These are phyloP conservation scores for Barnettozyma vustinii DNA, from an alignment of 805 yeast genomes.

Conservation along the genomic window DNA sequence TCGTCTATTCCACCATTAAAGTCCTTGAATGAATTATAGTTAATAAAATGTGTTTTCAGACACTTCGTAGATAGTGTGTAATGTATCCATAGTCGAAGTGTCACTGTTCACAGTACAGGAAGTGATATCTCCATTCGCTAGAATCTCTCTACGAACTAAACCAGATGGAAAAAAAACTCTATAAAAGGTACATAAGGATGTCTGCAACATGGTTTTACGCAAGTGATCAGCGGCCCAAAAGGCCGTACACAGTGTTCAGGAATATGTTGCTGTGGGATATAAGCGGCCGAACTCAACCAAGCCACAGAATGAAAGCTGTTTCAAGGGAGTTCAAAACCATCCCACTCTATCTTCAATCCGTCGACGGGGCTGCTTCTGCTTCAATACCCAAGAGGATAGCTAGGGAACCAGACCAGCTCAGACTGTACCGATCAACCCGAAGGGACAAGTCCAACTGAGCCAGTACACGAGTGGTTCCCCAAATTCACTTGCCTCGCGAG, in stretches of 20 bases:
- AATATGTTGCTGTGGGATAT: slow-evolving; percentile 88
- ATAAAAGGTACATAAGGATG: slow-evolving; percentile 37
- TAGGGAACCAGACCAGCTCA: slow-evolving; percentile 41
- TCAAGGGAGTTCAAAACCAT: slow-evolving; percentile 54
- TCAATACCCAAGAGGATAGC: slow-evolving; percentile 31
- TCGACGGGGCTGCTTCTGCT: slow-evolving; percentile 95
- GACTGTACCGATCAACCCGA: slow-evolving; percentile 55
- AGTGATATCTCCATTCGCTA: too few species aligned
- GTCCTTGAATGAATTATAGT: not conserved
- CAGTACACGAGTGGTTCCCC: slow-evolving; percentile 17
- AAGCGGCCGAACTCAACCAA: slow-evolving; percentile 34
- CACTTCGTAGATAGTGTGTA: not conserved
- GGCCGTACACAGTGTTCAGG: slow-evolving; percentile 98
- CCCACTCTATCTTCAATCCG: slow-evolving; percentile 79
- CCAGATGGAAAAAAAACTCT: not conserved
- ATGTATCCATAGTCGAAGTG: too few species aligned
- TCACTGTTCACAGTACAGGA: too few species aligned
- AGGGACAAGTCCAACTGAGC: slow-evolving; percentile 7
- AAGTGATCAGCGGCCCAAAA: slow-evolving; percentile 86
- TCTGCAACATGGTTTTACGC: slow-evolving; percentile 99
- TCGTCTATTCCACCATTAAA: slow-evolving; percentile 92
- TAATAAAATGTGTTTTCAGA: not conserved
- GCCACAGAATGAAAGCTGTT: slow-evolving; percentile 13
- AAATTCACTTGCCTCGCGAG: slow-evolving; percentile 35
- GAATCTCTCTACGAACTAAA: not conserved